These are phyloP conservation scores for Strombidium stylifer DNA, from an alignment of 73 alveolate species.

Conservation along the genomic window DNA sequence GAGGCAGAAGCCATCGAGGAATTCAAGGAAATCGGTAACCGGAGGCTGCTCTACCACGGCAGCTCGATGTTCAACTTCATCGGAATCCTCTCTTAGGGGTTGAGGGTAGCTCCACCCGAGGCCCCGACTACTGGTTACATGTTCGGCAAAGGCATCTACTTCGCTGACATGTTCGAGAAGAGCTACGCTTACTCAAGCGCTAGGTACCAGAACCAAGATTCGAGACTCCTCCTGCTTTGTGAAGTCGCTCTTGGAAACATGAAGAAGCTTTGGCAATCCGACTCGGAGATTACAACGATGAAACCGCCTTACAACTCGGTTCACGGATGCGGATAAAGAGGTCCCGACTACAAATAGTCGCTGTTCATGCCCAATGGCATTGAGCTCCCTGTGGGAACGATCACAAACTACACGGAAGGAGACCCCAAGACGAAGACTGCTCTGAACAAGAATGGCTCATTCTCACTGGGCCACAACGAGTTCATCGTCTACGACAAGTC, in stretches of 20 bases:
- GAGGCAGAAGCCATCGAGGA: constrained; percentile 77
- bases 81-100: constrained; percentile 84
- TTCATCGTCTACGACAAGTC: constrained; percentile 85
- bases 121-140: constrained; percentile 93
- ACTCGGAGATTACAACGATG: constrained; percentile 64
- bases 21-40: constrained; percentile 71
- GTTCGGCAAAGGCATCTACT: constrained; percentile 97
- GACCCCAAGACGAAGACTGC: background rate
- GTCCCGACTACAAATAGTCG: constrained; percentile 87
- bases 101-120: constrained; percentile 87
- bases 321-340: constrained; percentile 69
- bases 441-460: no score
- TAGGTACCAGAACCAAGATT: constrained; percentile 30
- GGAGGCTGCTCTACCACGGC: constrained; percentile 87
- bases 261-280: constrained; percentile 46
- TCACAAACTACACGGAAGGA: constrained; percentile 45
- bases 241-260: constrained; percentile 89
- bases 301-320: constrained; percentile 66
- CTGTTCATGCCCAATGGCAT: constrained; percentile 88
- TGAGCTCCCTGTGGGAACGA: constrained; percentile 88
- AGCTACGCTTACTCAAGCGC: constrained; percentile 69
- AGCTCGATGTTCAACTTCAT: constrained; percentile 74
- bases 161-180: constrained; percentile 93
- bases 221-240: constrained; percentile 76
- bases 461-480: constrained; percentile 55